Percentiles rank a stretch among this genome's conserved stretches.
Conservation (phyloP, 1,284 basidiomycete genomes). For the Ceratobasidium papillatum region DNA sequence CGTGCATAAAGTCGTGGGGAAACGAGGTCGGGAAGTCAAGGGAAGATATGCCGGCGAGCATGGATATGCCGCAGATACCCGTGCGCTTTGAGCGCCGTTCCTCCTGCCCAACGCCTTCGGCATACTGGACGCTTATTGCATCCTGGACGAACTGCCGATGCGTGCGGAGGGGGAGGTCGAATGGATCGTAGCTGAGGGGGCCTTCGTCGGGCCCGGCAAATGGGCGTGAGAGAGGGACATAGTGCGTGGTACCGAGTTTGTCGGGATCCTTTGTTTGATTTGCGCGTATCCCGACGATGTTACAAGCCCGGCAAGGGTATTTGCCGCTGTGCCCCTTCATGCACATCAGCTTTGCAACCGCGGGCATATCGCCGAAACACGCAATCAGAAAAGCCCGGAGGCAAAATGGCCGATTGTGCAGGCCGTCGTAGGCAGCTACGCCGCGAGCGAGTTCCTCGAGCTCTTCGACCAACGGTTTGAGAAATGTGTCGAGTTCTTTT, state of each 20-base stretch:
- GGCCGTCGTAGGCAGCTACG: conserved; percentile 21
- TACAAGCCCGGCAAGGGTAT: conserved; percentile 39
- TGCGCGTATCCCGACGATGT: conserved; percentile 35
- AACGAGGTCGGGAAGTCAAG: conserved; percentile 41
- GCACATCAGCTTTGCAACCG: conserved; percentile 43
- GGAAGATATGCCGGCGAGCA: conserved; percentile 25
- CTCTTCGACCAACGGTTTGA: conserved; percentile 7
- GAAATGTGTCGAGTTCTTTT: conserved; percentile 19
- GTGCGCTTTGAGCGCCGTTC: not conserved
- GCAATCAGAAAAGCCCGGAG: conserved; percentile 39
- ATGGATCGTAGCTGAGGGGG: not conserved
- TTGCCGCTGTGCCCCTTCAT: conserved; percentile 43
- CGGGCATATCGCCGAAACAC: conserved; percentile 45
- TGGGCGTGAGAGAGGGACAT: conserved; percentile 32
- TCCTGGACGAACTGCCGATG: conserved; percentile 8
- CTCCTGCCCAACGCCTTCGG: not conserved
- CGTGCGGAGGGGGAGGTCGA: conserved; percentile 23
- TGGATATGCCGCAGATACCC: conserved; percentile 38
- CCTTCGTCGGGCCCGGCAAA: not conserved
- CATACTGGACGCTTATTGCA: not conserved
- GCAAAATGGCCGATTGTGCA: conserved; percentile 6
- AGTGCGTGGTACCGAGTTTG: too few species aligned
- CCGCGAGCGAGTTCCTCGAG: conserved; percentile 26
- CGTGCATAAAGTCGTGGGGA: conserved; percentile 45
- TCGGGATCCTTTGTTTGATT: too few species aligned